Evolutionary conservation across 441 rosid genomes (phyloP).

Genomic region (Populus hybrid): DNA sequence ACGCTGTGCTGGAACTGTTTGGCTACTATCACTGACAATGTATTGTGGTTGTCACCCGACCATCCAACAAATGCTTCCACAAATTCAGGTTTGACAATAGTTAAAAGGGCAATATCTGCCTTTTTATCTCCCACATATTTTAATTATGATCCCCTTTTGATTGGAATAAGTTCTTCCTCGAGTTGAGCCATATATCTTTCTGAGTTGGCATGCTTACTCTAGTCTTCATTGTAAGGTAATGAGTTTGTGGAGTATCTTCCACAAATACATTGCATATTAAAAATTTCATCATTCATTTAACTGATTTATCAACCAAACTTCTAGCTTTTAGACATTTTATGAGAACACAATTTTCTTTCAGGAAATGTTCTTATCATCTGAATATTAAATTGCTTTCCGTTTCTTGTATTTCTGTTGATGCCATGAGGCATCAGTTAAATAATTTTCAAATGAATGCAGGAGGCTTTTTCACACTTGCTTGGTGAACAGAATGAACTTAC

Average conservation of each 20-base stretch:
- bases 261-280: no score
- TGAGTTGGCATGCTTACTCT: not conserved
- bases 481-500: constrained; percentile 98
- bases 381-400: not conserved
- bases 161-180: not conserved
- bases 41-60: constrained; percentile 86
- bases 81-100: constrained; percentile 77
- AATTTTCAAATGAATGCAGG: constrained; percentile 52
- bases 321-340: not conserved
- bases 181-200: not conserved
- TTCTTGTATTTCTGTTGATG: not conserved
- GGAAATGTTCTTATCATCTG: not conserved
- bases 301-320: constrained; percentile 7
- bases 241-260: not conserved
- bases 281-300: not conserved
- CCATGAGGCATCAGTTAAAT: not conserved
- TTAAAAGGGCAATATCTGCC: constrained; percentile 6
- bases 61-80: constrained; percentile 88
- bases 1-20: constrained; percentile 97
- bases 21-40: constrained; percentile 90
- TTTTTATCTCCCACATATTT: constrained; percentile 5
- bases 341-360: not conserved
- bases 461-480: constrained; percentile 89
- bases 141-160: not conserved
- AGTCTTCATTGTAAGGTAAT: not conserved